Conservation (phyloP, 2,329 filamentous ascomycete genomes). For the Botrytis hyacinthi region DNA sequence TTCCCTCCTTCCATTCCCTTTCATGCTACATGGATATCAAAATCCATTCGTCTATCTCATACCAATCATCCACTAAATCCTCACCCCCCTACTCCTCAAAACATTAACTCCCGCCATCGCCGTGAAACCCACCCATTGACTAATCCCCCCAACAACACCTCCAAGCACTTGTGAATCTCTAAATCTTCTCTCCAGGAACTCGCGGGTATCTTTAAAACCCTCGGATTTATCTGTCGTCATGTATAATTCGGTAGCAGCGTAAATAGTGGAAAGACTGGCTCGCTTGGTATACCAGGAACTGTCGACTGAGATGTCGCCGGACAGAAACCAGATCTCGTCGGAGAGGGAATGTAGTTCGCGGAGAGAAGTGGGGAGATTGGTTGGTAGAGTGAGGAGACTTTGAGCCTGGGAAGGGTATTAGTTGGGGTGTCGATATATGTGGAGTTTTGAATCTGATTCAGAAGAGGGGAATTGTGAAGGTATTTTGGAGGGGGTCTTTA, state of each 20-base stretch:
- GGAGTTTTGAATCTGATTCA: neutral
- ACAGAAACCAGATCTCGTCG: constrained; percentile 90
- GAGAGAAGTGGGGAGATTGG: constrained; percentile 71
- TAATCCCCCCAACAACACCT: constrained; percentile 59
- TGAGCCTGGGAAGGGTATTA: constrained; percentile 53
- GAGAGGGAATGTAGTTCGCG: constrained; percentile 75
- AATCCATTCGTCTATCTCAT: constrained; percentile 3
- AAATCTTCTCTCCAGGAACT: constrained; percentile 71
- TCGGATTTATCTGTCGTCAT: constrained; percentile 85
- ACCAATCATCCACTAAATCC: constrained; percentile 48
- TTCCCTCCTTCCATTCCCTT: neutral
- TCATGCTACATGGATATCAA: neutral
- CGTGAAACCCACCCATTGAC: constrained; percentile 81
- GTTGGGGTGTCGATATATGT: neutral
- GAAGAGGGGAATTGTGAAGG: neutral
- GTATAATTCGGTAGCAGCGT: constrained; percentile 80
- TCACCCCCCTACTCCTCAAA: constrained; percentile 81
- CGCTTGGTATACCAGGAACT: constrained; percentile 82
- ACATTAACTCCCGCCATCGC: constrained; percentile 75
- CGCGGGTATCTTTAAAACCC: constrained; percentile 72
- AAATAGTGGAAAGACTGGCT: constrained; percentile 61
- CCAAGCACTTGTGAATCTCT: constrained; percentile 66
- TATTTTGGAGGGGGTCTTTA: too few relatives aligned
- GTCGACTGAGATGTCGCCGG: constrained; percentile 80
- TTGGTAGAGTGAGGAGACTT: constrained; percentile 83